These are phyloP conservation scores for Neurospora sp. DNA, from an alignment of 495 filamentous ascomycete genomes.

Conservation along the genomic window DNA sequence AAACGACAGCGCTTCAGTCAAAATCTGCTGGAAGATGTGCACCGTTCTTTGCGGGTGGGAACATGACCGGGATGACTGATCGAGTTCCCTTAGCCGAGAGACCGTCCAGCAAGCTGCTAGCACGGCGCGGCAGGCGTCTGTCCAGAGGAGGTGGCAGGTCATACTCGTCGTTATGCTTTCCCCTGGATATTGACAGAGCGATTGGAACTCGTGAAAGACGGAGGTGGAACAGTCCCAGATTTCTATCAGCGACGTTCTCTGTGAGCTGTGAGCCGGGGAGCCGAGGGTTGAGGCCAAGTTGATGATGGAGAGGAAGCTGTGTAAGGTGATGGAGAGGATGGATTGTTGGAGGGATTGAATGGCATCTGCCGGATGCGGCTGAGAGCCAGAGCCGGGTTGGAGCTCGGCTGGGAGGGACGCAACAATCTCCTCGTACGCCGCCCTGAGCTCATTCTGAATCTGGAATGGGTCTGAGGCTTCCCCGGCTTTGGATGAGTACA, in stretches of 20 bases:
- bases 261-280: too few relatives aligned
- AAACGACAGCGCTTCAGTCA: constrained; percentile 1
- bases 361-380: background rate
- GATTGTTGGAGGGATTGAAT: constrained; percentile 10
- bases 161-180: background rate
- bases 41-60: constrained; percentile 4
- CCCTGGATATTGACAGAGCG: background rate
- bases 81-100: background rate
- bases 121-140: constrained; percentile 7
- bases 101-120: constrained; percentile 7
- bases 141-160: constrained; percentile 12
- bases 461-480: background rate
- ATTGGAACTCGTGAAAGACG: constrained; percentile 14
- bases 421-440: constrained; percentile 1
- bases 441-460: constrained; percentile 3
- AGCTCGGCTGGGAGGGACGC: background rate
- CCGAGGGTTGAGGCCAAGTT: background rate
- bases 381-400: background rate
- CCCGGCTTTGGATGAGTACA: background rate
- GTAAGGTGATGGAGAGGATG: constrained; percentile 6
- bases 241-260: background rate
- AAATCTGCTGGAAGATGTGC: constrained; percentile 5
- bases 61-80: background rate
- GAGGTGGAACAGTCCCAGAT: constrained; percentile 11
- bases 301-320: constrained; percentile 9